Conservation (phyloP, 2,329 filamentous ascomycete species). For the Leptoxyphium fumago region DNA sequence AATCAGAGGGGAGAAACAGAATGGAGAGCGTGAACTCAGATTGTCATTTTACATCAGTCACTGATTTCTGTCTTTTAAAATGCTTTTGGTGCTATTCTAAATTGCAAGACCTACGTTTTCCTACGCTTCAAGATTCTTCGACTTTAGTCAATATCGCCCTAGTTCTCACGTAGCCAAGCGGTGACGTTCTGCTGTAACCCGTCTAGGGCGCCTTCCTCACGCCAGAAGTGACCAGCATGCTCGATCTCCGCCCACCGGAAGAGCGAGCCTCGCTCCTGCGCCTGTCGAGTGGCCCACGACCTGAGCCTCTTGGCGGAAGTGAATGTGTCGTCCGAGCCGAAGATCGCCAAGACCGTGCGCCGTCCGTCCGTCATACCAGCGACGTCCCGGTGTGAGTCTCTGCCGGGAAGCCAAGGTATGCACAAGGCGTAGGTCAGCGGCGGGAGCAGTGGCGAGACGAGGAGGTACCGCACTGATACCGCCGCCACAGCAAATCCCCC, state of each 20-base stretch:
- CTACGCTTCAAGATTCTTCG: too few species aligned
- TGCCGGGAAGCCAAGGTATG: slow-evolving; percentile 13
- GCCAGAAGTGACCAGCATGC: slow-evolving; percentile 39
- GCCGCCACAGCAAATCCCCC: slow-evolving; percentile 1
- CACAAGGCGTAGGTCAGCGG: slow-evolving; percentile 25
- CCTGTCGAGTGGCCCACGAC: slow-evolving; percentile 47
- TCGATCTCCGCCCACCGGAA: slow-evolving; percentile 31
- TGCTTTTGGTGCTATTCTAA: too few species aligned
- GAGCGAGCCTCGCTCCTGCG: slow-evolving; percentile 12
- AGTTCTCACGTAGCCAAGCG: slow-evolving; percentile 8
- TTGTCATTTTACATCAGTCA: too few species aligned
- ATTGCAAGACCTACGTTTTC: too few species aligned
- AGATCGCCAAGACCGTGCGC: slow-evolving; percentile 53
- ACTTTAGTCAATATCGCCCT: background rate
- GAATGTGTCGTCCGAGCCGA: slow-evolving; percentile 62
- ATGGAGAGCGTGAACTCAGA: too few species aligned
- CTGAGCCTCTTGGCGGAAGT: slow-evolving; percentile 50
- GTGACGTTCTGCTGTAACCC: slow-evolving; percentile 11
- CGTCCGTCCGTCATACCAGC: slow-evolving; percentile 35
- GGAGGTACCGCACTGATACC: slow-evolving; percentile 24
- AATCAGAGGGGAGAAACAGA: too few species aligned
- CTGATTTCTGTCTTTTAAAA: too few species aligned
- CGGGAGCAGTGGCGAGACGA: slow-evolving; percentile 33
- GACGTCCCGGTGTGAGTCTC: slow-evolving; percentile 7
- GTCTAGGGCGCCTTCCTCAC: slow-evolving; percentile 23